Evolutionary conservation across 805 yeast genomes (phyloP), one percentile per base, ranked within the genome.

Genomic region (Scheffersomyces lignosus): DNA sequence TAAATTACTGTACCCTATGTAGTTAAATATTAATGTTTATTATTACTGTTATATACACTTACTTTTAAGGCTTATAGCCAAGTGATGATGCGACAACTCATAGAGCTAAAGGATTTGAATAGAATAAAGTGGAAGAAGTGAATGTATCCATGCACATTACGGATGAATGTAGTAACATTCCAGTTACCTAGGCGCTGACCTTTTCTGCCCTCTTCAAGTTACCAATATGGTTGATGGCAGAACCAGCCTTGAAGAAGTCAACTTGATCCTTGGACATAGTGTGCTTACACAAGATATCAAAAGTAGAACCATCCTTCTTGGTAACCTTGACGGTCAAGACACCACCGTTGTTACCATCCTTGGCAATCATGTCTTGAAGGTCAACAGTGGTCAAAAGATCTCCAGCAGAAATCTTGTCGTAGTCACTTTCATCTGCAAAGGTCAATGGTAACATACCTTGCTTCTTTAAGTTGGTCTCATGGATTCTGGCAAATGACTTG

Each of bases 251-350:
- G 80, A 93, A 93, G 70, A 91, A 93, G 47, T 86, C 95, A 37
- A 93, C 73, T 73, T 93, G 99, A 65, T 93, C 99, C 60, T 79
- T 80, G 15, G 97, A 89, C 98, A 93, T 90, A 33, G 98, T 91
- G 66, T 93, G 99, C 65, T 82, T 89, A 52, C 93, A 78, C 48
- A 77, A 73, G 46, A 93, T 80, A 37, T 75, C 80, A 48, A 83
- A 82, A 20, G 73, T 54, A 36, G 81, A 77, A 9, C 97, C 97
- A 44, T 78, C 75, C 41, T 64, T 76, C 64, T 87, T 87, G 24
- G 87, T 83, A 9, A 93, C 85, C 56, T 78, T 75, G 48, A 93
- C 64, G 37, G 73, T 76, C 48, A 93, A 62, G 23, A 71, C 60
- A 15, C 97, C 97, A 41, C 96, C 97, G 56, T 90, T 89, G 58